Conservation (phyloP, 768 basidiomycete genomes). For the Pleurotus platypus region DNA sequence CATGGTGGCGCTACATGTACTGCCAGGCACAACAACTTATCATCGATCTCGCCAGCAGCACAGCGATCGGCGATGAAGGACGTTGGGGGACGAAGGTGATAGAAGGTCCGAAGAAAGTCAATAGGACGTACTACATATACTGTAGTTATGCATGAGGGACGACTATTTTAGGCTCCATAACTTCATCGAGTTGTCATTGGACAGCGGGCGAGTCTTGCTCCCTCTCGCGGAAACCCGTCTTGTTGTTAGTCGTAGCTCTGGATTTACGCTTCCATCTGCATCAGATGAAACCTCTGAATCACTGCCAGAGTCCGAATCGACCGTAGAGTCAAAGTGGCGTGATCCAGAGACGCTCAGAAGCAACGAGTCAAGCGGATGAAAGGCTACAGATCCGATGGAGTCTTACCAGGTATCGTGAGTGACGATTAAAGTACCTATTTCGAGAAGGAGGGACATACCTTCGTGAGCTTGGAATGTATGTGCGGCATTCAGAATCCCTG, state of each 20-base stretch:
- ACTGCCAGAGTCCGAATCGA: conserved; percentile 22
- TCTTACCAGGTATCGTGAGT: conserved; percentile 39
- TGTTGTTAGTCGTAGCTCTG: not conserved
- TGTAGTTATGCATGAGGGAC: too few species aligned
- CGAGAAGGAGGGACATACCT: conserved; percentile 35
- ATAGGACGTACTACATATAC: too few species aligned
- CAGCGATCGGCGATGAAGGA: too few species aligned
- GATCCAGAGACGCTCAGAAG: conserved; percentile 75
- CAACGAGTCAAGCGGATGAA: conserved; percentile 61
- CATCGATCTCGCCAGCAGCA: too few species aligned
- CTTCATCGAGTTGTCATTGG: conserved; percentile 16
- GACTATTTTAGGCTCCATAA: conserved; percentile 11
- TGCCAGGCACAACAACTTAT: too few species aligned
- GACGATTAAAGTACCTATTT: not conserved
- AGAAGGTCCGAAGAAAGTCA: too few species aligned
- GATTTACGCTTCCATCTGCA: not conserved
- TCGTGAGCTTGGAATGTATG: conserved; percentile 50
- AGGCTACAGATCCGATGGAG: conserved; percentile 66
- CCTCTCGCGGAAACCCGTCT: not conserved
- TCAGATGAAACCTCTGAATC: conserved; percentile 15
- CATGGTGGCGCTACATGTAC: too few species aligned
- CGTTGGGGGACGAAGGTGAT: too few species aligned
- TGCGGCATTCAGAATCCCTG: conserved; percentile 20
- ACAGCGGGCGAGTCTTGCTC: conserved; percentile 8
- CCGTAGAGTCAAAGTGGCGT: conserved; percentile 48